These are phyloP conservation scores for Ilyonectria robusta DNA, from an alignment of 2,329 filamentous ascomycete genomes.

Conservation along the genomic window DNA sequence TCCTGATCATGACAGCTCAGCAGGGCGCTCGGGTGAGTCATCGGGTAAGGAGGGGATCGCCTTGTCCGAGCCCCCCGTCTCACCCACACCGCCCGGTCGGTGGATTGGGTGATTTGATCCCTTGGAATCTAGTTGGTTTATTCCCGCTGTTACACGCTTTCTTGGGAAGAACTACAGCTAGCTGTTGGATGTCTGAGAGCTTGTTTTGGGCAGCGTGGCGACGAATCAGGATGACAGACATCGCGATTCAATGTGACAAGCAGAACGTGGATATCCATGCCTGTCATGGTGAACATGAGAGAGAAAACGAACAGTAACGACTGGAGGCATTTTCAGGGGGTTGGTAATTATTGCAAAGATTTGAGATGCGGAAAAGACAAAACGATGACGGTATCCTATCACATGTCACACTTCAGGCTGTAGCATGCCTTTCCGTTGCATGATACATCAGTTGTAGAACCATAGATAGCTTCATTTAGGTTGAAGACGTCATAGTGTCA, in stretches of 20 bases:
- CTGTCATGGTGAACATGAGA: not conserved
- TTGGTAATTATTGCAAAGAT: not conserved
- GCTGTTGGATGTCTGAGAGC: not conserved
- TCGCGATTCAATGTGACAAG: not conserved
- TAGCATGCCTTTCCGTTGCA: not conserved
- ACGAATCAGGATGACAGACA: not conserved
- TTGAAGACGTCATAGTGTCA: not conserved
- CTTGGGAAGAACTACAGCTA: not conserved
- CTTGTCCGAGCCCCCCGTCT: conserved; percentile 35
- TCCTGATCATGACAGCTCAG: conserved; percentile 36
- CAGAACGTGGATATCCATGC: not conserved
- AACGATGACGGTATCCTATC: not conserved
- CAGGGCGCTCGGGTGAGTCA: conserved; percentile 28
- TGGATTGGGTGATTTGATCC: conserved; percentile 33
- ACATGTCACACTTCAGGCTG: not conserved
- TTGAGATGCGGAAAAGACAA: not conserved
- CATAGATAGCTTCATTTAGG: not conserved
- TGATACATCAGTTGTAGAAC: not conserved
- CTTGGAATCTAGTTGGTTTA: not conserved
- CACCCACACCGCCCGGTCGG: conserved; percentile 32
- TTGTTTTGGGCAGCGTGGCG: not conserved
- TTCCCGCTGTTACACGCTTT: not conserved
- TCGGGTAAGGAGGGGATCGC: conserved; percentile 42
- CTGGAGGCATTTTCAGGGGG: not conserved
- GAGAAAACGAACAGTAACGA: not conserved